These are phyloP conservation scores for Colletotrichum acutatum DNA, from an alignment of 2,329 filamentous ascomycete species.

Conservation along the genomic window DNA sequence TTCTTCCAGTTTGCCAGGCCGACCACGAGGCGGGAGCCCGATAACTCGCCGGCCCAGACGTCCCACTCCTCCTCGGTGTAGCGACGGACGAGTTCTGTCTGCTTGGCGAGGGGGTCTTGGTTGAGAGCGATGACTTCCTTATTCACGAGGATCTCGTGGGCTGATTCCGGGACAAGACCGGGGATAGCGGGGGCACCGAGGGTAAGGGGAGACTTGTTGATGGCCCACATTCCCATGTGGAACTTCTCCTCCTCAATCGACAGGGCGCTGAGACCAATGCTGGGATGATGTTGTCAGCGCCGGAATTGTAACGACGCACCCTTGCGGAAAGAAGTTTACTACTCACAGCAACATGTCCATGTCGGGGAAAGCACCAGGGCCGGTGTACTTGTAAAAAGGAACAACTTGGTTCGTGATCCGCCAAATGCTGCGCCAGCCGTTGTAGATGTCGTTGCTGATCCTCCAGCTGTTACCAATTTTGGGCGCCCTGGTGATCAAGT, in stretches of 20 bases:
- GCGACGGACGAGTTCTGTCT: slow-evolving; percentile 60
- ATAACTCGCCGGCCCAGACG: slow-evolving; percentile 61
- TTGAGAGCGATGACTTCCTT: slow-evolving; percentile 67
- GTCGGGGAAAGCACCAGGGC: slow-evolving; percentile 59
- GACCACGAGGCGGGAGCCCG: slow-evolving; percentile 53
- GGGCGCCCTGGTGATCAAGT: slow-evolving; percentile 13
- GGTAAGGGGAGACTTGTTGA: slow-evolving; percentile 61
- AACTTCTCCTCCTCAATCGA: slow-evolving; percentile 60
- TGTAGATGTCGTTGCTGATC: slow-evolving; percentile 65
- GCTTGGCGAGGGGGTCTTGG: slow-evolving; percentile 63
- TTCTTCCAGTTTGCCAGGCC: slow-evolving; percentile 63
- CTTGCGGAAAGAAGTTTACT: too few relatives aligned
- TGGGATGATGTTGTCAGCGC: slow-evolving; percentile 24
- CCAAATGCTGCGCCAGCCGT: slow-evolving; percentile 61
- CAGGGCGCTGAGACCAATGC: slow-evolving; percentile 58
- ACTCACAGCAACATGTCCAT: slow-evolving; percentile 63
- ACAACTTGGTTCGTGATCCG: slow-evolving; percentile 63
- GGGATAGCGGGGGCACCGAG: slow-evolving; percentile 57
- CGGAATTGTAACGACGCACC: not conserved
- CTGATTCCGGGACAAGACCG: slow-evolving; percentile 48
- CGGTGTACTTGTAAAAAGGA: slow-evolving; percentile 56
- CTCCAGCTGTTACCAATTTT: slow-evolving; percentile 56
- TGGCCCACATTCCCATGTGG: slow-evolving; percentile 64
- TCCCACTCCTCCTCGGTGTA: slow-evolving; percentile 62
- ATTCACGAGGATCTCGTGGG: slow-evolving; percentile 58